Conservation (phyloP, 2,329 filamentous ascomycete genomes). For the Colletotrichum neosansevieriae region DNA sequence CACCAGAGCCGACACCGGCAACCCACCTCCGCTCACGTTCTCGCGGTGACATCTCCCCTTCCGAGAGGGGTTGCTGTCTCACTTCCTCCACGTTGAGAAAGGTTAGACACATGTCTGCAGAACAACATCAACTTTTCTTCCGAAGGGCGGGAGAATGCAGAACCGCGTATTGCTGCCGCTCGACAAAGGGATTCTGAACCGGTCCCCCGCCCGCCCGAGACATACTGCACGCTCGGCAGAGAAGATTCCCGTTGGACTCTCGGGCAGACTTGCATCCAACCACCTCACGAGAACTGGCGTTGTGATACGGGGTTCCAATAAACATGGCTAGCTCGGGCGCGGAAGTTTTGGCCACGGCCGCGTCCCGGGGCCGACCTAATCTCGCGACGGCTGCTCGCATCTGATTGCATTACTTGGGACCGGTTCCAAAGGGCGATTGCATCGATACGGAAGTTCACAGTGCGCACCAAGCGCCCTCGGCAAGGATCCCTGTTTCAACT, state of each 20-base stretch:
- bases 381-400: constrained; percentile 4
- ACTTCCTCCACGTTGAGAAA: neutral
- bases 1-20: neutral
- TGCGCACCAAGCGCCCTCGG: neutral
- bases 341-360: constrained; percentile 1
- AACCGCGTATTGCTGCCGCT: neutral
- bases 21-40: neutral
- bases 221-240: neutral
- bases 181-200: constrained; percentile 1
- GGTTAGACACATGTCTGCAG: neutral
- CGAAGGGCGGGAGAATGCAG: neutral
- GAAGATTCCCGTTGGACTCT: neutral
- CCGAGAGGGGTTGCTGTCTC: neutral
- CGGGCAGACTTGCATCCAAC: constrained; percentile 5
- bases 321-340: neutral
- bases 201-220: constrained; percentile 12
- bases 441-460: constrained; percentile 13
- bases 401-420: constrained; percentile 4
- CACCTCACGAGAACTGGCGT: neutral
- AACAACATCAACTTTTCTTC: neutral
- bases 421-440: constrained; percentile 18
- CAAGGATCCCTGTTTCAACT: neutral
- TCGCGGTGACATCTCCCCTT: neutral
- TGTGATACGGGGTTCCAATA: neutral
- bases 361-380: constrained; percentile 20